These are phyloP conservation scores for Chlorella vulgaris DNA, from an alignment of 139 green algal species.

Conservation along the genomic window DNA sequence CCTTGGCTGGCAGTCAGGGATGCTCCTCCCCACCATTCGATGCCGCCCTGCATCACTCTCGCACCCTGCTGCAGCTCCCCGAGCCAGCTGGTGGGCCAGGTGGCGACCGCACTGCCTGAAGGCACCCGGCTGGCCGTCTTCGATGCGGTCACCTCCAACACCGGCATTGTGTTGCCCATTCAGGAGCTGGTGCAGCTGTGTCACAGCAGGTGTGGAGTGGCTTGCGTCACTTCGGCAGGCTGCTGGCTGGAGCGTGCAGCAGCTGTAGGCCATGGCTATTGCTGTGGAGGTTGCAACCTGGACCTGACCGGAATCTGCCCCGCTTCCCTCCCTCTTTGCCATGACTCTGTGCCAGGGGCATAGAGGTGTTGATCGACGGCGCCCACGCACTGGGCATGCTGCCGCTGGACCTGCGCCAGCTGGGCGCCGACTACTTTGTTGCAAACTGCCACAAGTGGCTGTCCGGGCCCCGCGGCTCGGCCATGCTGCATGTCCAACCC, in stretches of 20 bases:
- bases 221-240: not conserved
- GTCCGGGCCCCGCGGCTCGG: constrained; percentile 59
- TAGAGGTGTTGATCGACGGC: constrained; percentile 68
- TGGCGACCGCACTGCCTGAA: constrained; percentile 47
- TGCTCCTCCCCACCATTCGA: too few relatives aligned
- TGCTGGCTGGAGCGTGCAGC: too few relatives aligned
- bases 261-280: too few relatives aligned
- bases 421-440: constrained; percentile 61
- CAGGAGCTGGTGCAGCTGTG: constrained; percentile 58
- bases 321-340: not conserved
- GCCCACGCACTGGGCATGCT: constrained; percentile 67
- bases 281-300: too few relatives aligned
- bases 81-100: constrained; percentile 45
- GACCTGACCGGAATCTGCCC: too few relatives aligned
- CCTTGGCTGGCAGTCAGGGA: not conserved
- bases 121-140: constrained; percentile 63
- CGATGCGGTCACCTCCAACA: constrained; percentile 72
- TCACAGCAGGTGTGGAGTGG: constrained; percentile 44
- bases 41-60: too few relatives aligned
- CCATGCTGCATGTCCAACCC: constrained; percentile 59
- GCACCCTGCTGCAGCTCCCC: not conserved
- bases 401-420: constrained; percentile 40
- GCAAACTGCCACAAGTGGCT: constrained; percentile 77
- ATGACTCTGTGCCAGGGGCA: constrained; percentile 46
- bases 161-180: constrained; percentile 62